Evolutionary conservation across 2,329 filamentous ascomycete species (phyloP), one percentile per base, ranked within the genome.

Genomic region (Triangularia verruculosa): DNA sequence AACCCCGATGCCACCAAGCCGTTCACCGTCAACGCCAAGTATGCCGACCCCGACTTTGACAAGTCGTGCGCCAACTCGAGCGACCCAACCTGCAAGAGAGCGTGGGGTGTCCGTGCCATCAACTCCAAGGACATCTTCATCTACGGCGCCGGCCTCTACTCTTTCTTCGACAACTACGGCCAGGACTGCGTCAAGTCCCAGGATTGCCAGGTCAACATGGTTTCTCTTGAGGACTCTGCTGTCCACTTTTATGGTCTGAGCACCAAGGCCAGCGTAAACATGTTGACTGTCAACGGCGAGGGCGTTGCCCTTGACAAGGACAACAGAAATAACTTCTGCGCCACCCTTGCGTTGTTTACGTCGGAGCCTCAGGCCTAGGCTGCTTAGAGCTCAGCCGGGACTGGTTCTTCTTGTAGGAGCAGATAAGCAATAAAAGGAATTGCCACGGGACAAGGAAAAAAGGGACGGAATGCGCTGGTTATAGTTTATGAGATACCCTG

Each of bases 141-240:
- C 71, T 91, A 88, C 72, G 90, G 91, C 54, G 89, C 85, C 4
- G 91, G 91, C 25, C 78, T 93, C 64, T 94, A 94, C 82, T 89
- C 84, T 68, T 94, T 94, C 84, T 94, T 92, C 72, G 85, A 94
- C 75, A 92, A 93, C 81, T 94, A 94, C 77, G 79, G 78, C 39
- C 89, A 93, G 76, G 80, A 81, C 17, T 95, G 91, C 71, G 82
- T 93, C 15, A 75, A 77, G 39, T 82, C 81, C 9, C 83, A 90
- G 74, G 85, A 83, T 68, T 95, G 91, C 79, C 91, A 94, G 77
- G 82, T 88, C 63, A 89, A 92, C 77, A 93, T 95, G 78, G 82
- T 93, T 55, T 86, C 86, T 69, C 79, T 94, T 34, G 87, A 92
- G 75, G 83, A 84, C 72, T 90, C 81, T 59, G 74, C 75, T 20